phyloP scores from a whole-genome alignment of 108 stramenopile genomes.

The Epithemia pelagica region DNA sequence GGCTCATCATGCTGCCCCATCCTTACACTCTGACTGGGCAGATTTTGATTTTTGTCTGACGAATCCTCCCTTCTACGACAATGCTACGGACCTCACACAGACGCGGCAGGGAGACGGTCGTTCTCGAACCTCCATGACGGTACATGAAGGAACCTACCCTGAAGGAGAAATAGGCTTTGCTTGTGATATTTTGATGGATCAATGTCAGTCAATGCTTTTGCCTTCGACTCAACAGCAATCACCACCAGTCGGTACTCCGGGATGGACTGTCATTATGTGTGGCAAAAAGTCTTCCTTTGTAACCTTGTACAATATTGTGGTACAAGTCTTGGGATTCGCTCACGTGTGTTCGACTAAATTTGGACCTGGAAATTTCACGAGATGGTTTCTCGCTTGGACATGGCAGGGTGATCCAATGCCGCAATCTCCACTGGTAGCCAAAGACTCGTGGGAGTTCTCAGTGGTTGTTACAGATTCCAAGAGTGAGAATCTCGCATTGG shows the following conservation, averaged over 20 bases:
- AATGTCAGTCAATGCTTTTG: conserved; percentile 16
- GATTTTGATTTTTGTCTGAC: conserved; percentile 84
- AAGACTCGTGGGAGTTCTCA: neutral
- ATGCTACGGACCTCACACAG: conserved; percentile 17
- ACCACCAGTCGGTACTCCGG: conserved; percentile 9
- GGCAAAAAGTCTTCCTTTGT: conserved; percentile 59
- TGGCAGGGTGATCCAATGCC: conserved; percentile 10
- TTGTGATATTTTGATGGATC: conserved; percentile 39
- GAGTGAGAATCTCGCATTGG: neutral
- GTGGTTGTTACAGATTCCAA: conserved; percentile 16
- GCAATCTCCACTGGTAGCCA: neutral
- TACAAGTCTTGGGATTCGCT: conserved; percentile 45
- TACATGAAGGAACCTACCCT: conserved; percentile 55
- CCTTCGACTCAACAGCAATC: conserved; percentile 22
- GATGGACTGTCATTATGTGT: conserved; percentile 82
- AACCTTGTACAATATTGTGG: conserved; percentile 36
- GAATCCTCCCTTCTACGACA: conserved; percentile 91
- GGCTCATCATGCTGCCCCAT: neutral
- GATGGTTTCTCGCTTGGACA: conserved; percentile 94
- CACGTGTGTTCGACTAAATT: conserved; percentile 75
- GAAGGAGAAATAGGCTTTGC: conserved; percentile 50
- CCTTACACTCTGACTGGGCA: neutral
- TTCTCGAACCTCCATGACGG: conserved; percentile 55
- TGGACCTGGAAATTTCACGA: conserved; percentile 72
- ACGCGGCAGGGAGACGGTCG: conserved; percentile 55